Evolutionary conservation across 192 early-diverging fungal genomes (phyloP), one percentile per base, ranked within the genome.

Genomic region (Gaertneriomyces semiglobifer): DNA sequence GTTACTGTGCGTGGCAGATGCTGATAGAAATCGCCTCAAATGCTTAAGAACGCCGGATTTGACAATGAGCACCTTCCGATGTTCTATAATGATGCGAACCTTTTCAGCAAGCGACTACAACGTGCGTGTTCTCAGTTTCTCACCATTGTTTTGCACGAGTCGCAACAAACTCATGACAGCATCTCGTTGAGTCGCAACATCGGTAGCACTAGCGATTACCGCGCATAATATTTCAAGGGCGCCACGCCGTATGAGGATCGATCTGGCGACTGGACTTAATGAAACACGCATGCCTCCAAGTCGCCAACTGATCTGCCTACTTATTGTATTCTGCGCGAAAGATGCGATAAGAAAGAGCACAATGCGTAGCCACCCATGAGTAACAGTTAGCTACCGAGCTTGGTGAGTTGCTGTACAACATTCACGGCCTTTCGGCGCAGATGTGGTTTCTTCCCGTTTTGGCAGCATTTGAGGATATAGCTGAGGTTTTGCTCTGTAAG

Each of bases 141-240:
- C 71, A 87, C 87, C 83, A 59, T 77, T 78, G 39, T 81, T 79
- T 38, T 77, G 78, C 19, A 90, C 83, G 33, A 91, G 59, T 43
- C 88, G 80, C 55, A 86, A 91, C n/a, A 91, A 74, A 18, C 87
- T 74, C 10, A 90, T 83, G 5, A 90, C 80, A 7, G 83, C 84
- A 70, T 88, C 78, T 1, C 87, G 73, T 38, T 83, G 83, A 1
- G 85, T 82, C 39, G 77, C 75, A 58, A 89, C 86, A 10, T 68
- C 65, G 57, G 79, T 82, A 12, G 66, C 64, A 0, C 74, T 78
- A 33, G 72, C 74, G 10, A 91, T 60, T 4, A 86, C 72, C 42
- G 84, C 55, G 0, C 80, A 80, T 9, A 91, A 62, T 10, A 90
- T 77, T 54, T 77, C 64, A 25, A 92, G 51, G 8, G 82, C 81